A percentile compares a stretch with the other conserved stretches of the same genome.
Conservation (phyloP, 805 yeast species). For the Saccharomycopsis schoenii region DNA sequence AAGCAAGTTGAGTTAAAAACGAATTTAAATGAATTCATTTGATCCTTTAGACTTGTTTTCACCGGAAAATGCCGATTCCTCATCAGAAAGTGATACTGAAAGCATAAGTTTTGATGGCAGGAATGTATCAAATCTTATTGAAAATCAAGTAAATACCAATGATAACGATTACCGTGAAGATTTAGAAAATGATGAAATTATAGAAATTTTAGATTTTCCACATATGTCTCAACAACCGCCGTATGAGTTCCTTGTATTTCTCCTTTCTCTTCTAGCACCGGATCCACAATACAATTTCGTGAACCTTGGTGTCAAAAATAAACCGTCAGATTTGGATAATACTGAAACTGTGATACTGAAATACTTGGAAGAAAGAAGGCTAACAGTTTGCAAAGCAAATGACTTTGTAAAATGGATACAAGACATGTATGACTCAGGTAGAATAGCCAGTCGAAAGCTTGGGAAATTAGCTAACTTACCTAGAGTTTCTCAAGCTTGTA, state of each 20-base stretch:
- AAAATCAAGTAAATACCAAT: background rate
- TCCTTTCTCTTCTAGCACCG: conserved; percentile 41
- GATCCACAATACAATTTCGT: conserved; percentile 42
- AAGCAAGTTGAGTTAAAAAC: background rate
- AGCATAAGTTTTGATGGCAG: conserved; percentile 14
- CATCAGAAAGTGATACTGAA: background rate
- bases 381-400: conserved; percentile 23
- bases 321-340: background rate
- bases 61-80: background rate
- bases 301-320: background rate
- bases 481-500: conserved; percentile 26
- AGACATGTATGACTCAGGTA: conserved; percentile 8
- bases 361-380: conserved; percentile 23
- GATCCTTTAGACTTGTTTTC: conserved; percentile 4
- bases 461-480: conserved; percentile 22
- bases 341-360: conserved; percentile 23
- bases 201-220: conserved; percentile 56
- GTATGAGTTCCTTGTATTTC: conserved; percentile 30
- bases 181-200: conserved; percentile 20
- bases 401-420: conserved; percentile 37
- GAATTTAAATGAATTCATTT: background rate
- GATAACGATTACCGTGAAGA: background rate
- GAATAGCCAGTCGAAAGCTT: conserved; percentile 27
- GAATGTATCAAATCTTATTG: background rate
- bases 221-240: conserved; percentile 38